These are phyloP conservation scores for Lodderomyces orthopsilosis DNA, from an alignment of 1,139 yeast genomes.

Conservation along the genomic window DNA sequence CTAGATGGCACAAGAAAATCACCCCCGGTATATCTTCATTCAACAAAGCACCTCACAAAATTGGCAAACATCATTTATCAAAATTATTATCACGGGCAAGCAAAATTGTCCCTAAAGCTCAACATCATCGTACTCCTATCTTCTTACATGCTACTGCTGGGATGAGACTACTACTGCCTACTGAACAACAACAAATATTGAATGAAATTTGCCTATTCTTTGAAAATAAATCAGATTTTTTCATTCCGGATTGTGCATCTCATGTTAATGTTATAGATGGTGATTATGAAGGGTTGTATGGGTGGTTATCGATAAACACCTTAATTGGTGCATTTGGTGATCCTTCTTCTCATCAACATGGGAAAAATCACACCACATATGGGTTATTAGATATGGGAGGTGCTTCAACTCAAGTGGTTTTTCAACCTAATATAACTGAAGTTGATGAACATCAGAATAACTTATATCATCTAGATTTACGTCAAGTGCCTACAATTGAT, in stretches of 20 bases:
- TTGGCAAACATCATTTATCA: slow-evolving; percentile 60
- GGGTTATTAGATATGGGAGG: slow-evolving; percentile 89
- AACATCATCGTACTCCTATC: slow-evolving; percentile 70
- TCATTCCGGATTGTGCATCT: slow-evolving; percentile 51
- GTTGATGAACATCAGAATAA: slow-evolving; percentile 52
- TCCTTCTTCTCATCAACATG: slow-evolving; percentile 49
- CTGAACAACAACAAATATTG: slow-evolving; percentile 51
- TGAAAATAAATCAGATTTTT: slow-evolving; percentile 51
- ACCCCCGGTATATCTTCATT: slow-evolving; percentile 69
- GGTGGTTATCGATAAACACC: slow-evolving; percentile 78
- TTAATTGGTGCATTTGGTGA: slow-evolving; percentile 56
- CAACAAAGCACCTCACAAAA: slow-evolving; percentile 45
- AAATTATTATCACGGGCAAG: slow-evolving; percentile 55
- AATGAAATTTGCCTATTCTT: slow-evolving; percentile 56
- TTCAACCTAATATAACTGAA: slow-evolving; percentile 64
- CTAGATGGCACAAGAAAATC: slow-evolving; percentile 58
- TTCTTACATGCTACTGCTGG: slow-evolving; percentile 83
- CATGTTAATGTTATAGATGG: slow-evolving; percentile 75
- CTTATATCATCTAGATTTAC: slow-evolving; percentile 50
- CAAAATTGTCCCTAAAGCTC: slow-evolving; percentile 61
- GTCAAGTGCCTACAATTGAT: slow-evolving; percentile 29
- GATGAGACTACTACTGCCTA: slow-evolving; percentile 61
- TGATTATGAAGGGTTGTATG: slow-evolving; percentile 75
- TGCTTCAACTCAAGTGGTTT: slow-evolving; percentile 81
- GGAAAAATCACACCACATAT: slow-evolving; percentile 56